Evolutionary conservation across 2,329 filamentous ascomycete genomes (phyloP), one percentile per base, ranked within the genome.

Genomic region (Xylaria sp.): DNA sequence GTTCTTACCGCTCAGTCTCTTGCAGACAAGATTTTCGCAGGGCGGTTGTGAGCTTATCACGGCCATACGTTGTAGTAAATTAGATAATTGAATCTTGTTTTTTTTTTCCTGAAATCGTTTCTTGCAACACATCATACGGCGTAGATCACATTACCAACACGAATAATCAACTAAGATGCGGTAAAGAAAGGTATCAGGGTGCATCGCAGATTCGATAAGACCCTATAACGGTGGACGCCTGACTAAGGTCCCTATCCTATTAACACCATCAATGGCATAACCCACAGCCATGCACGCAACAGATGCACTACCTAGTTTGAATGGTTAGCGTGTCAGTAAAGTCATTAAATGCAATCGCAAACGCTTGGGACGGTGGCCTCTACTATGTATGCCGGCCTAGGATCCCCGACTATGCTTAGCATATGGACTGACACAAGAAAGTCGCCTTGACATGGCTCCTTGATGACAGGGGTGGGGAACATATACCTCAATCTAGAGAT

Each of bases 1-100:
- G 60, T 67, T 50, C 65, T 67, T 18, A 67, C 60, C 30, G 65
- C 65, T 30, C 60, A 67, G 23, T 67, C 65, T 50, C 55, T 67
- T 36, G 60, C 65, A 15, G 65, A 67, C 18, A 67, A 67, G 28
- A 67, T 67, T 32, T 67, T 67, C 23, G 60, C 65, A 2, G 60
- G 65, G 34, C 60, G 65, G 1, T 46, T 60, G 48, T 67, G 32
- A 56, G 20, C 13, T 25, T 6, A 46, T 25, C 10, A 7, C 25
- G 2, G 32, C 8, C 12, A 34, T 34, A 6, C 25, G 25, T 46
- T 23, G 9, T 46, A 15, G 36, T 39, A 2, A 39, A 13, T 39
- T 12, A 1, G 12, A 15, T 39, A 8, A 45, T 23, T 23, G 4
- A n/a, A 36, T 8, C 10, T n/a, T n/a, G n/a, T n/a, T n/a, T n/a